Percentiles rank a stretch among this genome's conserved stretches.
Evolutionary conservation across 2,329 filamentous ascomycete genomes (phyloP).

Genomic region (Capronia coronata): DNA sequence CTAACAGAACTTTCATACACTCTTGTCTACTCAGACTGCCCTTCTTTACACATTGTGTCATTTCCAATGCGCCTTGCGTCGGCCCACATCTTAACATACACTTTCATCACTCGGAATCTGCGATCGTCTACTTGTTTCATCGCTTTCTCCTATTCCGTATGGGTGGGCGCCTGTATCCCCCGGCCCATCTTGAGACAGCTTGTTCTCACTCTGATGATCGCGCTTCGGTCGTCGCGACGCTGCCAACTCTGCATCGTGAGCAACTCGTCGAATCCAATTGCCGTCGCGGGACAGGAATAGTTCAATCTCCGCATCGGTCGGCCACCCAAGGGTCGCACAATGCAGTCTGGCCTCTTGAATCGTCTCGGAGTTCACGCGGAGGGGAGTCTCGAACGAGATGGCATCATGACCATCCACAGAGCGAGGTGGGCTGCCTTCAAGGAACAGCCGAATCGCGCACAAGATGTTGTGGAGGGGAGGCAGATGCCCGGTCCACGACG

Average conservation of each 20-base stretch:
- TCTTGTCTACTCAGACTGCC: too few species aligned
- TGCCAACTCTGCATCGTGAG: constrained; percentile 4
- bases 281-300: constrained; percentile 9
- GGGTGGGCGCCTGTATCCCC: too few species aligned
- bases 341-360: constrained; percentile 8
- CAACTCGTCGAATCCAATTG: constrained; percentile 11
- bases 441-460: constrained; percentile 17
- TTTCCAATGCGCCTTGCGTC: too few species aligned
- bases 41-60: too few species aligned
- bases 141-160: too few species aligned
- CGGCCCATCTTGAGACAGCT: too few species aligned
- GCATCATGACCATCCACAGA: neutral
- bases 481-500: neutral
- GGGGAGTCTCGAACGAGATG: constrained; percentile 10
- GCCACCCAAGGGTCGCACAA: constrained; percentile 18
- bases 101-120: neutral
- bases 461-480: constrained; percentile 9
- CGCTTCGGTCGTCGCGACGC: neutral
- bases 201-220: neutral
- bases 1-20: too few species aligned
- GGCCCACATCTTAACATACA: neutral
- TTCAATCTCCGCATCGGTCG: constrained; percentile 17
- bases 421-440: constrained; percentile 5
- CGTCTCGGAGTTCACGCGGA: neutral
- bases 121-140: too few species aligned